A percentile compares a stretch with the other conserved stretches of the same genome.
phyloP scores from a whole-genome alignment of 192 early-diverging fungal genomes.

The Chytriomyces confervae region DNA sequence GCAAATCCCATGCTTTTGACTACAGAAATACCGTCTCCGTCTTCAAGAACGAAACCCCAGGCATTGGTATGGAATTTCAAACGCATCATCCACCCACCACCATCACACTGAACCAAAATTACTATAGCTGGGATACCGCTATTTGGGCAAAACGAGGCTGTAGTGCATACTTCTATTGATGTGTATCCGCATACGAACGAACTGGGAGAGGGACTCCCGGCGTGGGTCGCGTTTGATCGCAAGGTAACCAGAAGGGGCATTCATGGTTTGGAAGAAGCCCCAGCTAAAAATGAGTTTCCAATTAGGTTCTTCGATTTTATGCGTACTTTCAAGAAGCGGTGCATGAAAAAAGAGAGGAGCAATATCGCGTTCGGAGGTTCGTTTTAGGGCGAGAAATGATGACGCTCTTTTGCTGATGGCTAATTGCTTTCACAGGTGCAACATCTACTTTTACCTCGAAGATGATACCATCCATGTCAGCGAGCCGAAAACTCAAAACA shows the following conservation, averaged over 20 bases:
- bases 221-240: conserved; percentile 68
- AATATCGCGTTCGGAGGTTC: conserved; percentile 64
- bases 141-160: conserved; percentile 49
- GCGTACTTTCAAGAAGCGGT: conserved; percentile 70
- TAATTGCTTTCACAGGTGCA: conserved; percentile 45
- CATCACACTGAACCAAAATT: conserved; percentile 1
- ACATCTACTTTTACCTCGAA: conserved; percentile 67
- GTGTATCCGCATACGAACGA: conserved; percentile 53
- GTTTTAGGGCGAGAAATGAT: background rate
- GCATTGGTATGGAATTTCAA: conserved; percentile 52
- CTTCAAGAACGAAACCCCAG: conserved; percentile 52
- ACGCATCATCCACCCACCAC: background rate
- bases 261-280: conserved; percentile 3
- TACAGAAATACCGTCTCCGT: conserved; percentile 61
- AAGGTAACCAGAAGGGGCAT: conserved; percentile 39
- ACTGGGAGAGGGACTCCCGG: conserved; percentile 49
- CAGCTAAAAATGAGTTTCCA: background rate
- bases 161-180: conserved; percentile 59
- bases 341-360: conserved; percentile 61
- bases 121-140: conserved; percentile 51
- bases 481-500: conserved; percentile 62
- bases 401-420: background rate
- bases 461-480: conserved; percentile 69
- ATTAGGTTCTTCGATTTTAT: conserved; percentile 63
- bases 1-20: conserved; percentile 68